A percentile compares a stretch with the other conserved stretches of the same genome.
phyloP scores from a whole-genome alignment of 768 basidiomycete genomes.

The Pluteus cervinus region DNA sequence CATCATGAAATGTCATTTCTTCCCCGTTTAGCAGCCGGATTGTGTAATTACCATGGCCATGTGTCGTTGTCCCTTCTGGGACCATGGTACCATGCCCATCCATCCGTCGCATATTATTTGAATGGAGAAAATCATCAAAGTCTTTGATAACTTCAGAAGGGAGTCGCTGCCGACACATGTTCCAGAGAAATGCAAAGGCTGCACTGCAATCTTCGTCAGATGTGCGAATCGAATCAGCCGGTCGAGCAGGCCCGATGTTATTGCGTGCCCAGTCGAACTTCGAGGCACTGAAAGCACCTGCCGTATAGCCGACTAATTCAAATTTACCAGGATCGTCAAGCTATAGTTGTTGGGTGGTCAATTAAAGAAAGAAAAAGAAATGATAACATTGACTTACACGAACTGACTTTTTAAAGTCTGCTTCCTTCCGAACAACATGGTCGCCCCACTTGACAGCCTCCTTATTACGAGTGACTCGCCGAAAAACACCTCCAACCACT shows the following conservation, averaged over 20 bases:
- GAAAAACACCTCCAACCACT: no score
- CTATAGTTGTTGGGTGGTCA: conserved; percentile 2
- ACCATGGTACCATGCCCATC: no score
- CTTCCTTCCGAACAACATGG: no score
- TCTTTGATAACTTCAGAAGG: conserved; percentile 9
- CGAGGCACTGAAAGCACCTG: conserved; percentile 8
- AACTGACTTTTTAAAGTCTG: no score
- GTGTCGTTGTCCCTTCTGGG: no score
- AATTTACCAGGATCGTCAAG: conserved; percentile 13
- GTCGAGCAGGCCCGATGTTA: no score
- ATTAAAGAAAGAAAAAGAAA: no score
- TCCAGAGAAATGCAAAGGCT: conserved; percentile 12
- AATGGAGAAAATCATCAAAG: no score
- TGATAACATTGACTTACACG: no score
- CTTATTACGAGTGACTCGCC: no score
- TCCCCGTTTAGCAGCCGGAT: conserved; percentile 7
- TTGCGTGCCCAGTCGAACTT: conserved; percentile 14
- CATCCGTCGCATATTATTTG: no score
- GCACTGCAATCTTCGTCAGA: conserved; percentile 3
- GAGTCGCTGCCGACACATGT: conserved; percentile 5
- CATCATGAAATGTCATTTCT: conserved; percentile 10
- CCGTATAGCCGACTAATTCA: conserved; percentile 9
- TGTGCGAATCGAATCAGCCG: conserved; percentile 1
- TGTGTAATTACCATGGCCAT: background rate
- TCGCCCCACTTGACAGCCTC: no score